A percentile compares a stretch with the other conserved stretches of the same genome.
phyloP scores from a whole-genome alignment of 2,329 filamentous ascomycete genomes.

The Amphichorda felina region DNA sequence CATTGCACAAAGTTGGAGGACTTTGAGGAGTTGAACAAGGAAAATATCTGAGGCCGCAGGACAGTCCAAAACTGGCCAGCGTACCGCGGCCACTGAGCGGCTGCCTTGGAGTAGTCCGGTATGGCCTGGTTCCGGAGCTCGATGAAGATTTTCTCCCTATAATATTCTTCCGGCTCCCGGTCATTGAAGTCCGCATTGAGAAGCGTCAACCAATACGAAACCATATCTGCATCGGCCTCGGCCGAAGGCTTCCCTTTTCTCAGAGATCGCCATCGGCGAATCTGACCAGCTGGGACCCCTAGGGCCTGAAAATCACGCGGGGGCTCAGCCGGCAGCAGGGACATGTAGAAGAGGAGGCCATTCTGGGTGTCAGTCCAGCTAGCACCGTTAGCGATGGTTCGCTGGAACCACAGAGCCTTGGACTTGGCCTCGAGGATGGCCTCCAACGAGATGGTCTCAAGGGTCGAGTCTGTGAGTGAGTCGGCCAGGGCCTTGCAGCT shows the following conservation, averaged over 20 bases:
- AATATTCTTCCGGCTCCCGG: slow-evolving; percentile 1
- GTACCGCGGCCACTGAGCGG: slow-evolving; percentile 13
- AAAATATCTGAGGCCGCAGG: slow-evolving; percentile 11
- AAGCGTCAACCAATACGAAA: neutral
- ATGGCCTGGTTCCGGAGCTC: slow-evolving; percentile 9
- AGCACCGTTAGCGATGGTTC: neutral
- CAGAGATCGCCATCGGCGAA: neutral
- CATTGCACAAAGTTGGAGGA: slow-evolving; percentile 22
- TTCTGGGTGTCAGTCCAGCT: neutral
- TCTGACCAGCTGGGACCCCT: neutral
- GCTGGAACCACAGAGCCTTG: neutral
- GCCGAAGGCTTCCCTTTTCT: neutral
- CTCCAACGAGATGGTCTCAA: neutral
- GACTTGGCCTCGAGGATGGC: neutral
- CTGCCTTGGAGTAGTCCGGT: slow-evolving; percentile 14
- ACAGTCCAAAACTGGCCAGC: slow-evolving; percentile 15
- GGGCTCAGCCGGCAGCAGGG: neutral
- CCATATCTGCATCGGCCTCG: neutral
- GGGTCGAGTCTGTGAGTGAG: neutral
- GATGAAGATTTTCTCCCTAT: slow-evolving; percentile 6
- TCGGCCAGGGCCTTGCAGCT: neutral
- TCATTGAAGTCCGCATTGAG: slow-evolving; percentile 1
- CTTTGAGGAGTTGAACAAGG: slow-evolving; percentile 14
- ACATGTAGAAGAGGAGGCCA: slow-evolving; percentile 1
- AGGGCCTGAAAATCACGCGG: neutral